Conservation (phyloP, 2,329 filamentous ascomycete genomes). For the Shiraia bambusicola region DNA sequence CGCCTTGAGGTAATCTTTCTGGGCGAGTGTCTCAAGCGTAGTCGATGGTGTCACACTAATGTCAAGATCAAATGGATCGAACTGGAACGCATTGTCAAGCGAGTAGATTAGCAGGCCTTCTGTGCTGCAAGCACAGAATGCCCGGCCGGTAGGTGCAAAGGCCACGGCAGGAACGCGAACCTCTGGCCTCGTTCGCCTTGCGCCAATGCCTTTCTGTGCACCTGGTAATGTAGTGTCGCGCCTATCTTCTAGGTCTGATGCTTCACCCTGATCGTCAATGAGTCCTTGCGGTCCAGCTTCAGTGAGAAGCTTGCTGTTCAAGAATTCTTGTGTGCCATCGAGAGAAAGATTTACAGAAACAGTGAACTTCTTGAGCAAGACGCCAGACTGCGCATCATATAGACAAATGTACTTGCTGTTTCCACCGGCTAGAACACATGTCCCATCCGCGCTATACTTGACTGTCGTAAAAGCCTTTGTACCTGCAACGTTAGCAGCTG, state of each 20-base stretch:
- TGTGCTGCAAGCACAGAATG: constrained; percentile 93
- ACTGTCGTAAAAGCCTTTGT: constrained; percentile 90
- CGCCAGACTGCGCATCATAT: constrained; percentile 91
- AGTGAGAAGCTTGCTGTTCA: constrained; percentile 88
- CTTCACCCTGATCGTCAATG: constrained; percentile 86
- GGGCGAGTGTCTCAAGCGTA: constrained; percentile 66
- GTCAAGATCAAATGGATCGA: constrained; percentile 95
- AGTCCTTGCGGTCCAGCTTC: constrained; percentile 83
- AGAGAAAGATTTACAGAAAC: constrained; percentile 94
- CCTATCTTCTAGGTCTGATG: constrained; percentile 83
- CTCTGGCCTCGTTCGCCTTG: constrained; percentile 75
- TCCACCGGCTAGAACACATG: constrained; percentile 83
- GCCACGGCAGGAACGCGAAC: constrained; percentile 81
- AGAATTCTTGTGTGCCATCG: constrained; percentile 93
- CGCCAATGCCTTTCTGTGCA: constrained; percentile 83
- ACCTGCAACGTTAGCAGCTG: constrained; percentile 84
- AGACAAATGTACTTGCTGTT: constrained; percentile 99
- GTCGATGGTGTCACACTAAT: constrained; percentile 86
- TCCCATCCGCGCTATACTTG: constrained; percentile 88
- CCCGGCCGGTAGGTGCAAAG: constrained; percentile 84
- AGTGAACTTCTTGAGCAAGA: constrained; percentile 90
- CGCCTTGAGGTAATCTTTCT: constrained; percentile 84
- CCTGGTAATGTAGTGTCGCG: constrained; percentile 79
- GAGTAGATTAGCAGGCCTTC: constrained; percentile 94
- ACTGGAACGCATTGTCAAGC: constrained; percentile 78